Base-by-base conservation (phyloP, 345 rosid genomes). In the Eucalyptus lansdowneana region DNA sequence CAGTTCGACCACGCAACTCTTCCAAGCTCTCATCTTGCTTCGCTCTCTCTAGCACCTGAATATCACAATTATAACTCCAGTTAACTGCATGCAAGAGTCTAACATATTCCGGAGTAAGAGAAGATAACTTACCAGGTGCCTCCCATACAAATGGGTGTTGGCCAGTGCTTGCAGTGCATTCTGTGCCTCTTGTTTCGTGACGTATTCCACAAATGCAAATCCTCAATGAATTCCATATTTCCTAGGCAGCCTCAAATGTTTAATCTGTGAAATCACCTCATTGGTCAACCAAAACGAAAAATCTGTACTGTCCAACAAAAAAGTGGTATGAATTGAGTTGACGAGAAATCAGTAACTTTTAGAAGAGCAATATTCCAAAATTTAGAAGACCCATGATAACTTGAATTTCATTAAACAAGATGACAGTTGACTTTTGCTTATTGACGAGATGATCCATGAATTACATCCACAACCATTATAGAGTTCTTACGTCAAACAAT, bases 121-220 rank as follows among this genome's bases (percentile, higher is more conserved):
- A 29, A n/a, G 62, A 65, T 65, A 29, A 65, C 94, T 90, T 93
- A 97, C 99, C 96, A 96, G 91, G 91, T 95, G 99, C 80, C 99
- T 97, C 67, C 98, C 99, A 40, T 97, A 96, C 31, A 97, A 92
- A 93, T 97, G 99, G 88, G 98, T 96, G 92, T 90, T 95, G 47
- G 97, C 91, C 88, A 96, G 96, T 60, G 95, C 92, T 69, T 95
- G 89, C 86, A 93, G 91, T 31, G 99, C 98, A 91, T 94, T 98
- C 89, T 91, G 93, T 11, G 99, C 96, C 91, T 98, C 99, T 92
- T 97, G 98, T 92, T 98, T 98, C 34, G 99, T 95, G 83, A 97
- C 92, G 47, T 89, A 97, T 92, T 97, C 99, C 87, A 97, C 96
- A 87, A 97, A 97, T 29, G 96, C 99, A 92, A 91, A 98, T 53